Evolutionary conservation across 345 rosid genomes (phyloP).

Genomic region (Salix dunnii): DNA sequence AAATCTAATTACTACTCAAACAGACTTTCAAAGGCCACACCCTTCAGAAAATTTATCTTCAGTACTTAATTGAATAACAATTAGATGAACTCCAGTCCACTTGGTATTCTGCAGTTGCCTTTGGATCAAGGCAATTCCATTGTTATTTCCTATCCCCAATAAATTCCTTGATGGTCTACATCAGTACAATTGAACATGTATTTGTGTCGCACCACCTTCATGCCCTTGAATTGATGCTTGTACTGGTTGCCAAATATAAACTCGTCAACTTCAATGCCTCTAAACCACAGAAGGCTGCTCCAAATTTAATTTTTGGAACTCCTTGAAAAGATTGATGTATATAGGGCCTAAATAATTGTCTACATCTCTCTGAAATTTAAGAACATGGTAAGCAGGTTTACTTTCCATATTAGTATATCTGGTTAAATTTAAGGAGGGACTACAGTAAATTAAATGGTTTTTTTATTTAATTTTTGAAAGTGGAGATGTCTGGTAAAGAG

Average conservation of each 20-base stretch:
- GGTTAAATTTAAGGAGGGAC: too few species aligned
- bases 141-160: background rate
- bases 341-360: slow-evolving; percentile 2
- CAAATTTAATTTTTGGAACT: background rate
- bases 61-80: background rate
- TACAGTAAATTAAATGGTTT: too few species aligned
- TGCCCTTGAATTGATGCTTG: background rate
- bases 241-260: slow-evolving; percentile 3
- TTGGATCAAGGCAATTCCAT: background rate
- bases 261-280: background rate
- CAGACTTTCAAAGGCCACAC: background rate
- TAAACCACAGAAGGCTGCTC: background rate
- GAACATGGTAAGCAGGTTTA: too few species aligned
- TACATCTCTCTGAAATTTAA: background rate
- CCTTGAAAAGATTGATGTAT: background rate
- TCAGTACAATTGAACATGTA: background rate
- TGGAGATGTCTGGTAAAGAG: too few species aligned
- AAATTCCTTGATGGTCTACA: background rate
- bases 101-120: slow-evolving; percentile 2
- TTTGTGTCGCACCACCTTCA: background rate
- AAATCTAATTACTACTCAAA: background rate
- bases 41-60: background rate
- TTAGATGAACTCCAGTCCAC: background rate
- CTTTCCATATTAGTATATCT: too few species aligned
- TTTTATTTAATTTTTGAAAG: too few species aligned